Percentiles rank a stretch among this genome's conserved stretches.
Evolutionary conservation across 176 grass and related monocot genomes (phyloP).

Genomic region (Triticum dicoccoides): DNA sequence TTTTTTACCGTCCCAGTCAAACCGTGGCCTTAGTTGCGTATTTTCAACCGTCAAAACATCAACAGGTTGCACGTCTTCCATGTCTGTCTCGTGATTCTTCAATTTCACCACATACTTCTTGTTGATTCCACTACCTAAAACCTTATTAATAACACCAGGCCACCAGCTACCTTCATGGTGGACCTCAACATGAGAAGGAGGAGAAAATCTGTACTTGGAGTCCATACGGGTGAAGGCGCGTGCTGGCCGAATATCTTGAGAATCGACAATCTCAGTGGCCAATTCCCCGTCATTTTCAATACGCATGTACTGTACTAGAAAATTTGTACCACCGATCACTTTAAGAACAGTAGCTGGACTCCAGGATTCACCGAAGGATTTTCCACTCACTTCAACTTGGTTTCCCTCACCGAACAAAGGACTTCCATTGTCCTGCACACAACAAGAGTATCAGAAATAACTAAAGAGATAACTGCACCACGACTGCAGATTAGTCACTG

Average conservation of each 20-base stretch:
- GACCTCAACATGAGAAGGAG: slow-evolving; percentile 26
- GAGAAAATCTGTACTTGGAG: slow-evolving; percentile 35
- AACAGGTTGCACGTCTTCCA: neutral
- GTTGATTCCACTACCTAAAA: neutral
- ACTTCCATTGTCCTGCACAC: neutral
- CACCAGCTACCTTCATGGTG: slow-evolving; percentile 34
- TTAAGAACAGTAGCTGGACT: slow-evolving; percentile 42
- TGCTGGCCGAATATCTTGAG: slow-evolving; percentile 36
- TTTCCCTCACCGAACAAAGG: slow-evolving; percentile 18
- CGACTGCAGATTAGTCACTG: too few species aligned
- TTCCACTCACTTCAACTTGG: slow-evolving; percentile 40
- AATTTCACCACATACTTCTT: slow-evolving; percentile 34
- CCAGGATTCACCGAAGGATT: slow-evolving; percentile 24
- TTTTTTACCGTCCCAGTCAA: slow-evolving; percentile 27
- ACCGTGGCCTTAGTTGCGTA: slow-evolving; percentile 21
- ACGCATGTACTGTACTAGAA: slow-evolving; percentile 35
- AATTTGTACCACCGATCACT: slow-evolving; percentile 24
- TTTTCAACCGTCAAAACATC: slow-evolving; percentile 31
- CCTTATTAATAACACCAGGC: slow-evolving; percentile 29
- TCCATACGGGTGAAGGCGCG: neutral
- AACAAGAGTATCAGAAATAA: too few species aligned
- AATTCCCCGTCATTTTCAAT: neutral
- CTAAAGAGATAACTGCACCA: too few species aligned
- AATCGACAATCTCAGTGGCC: slow-evolving; percentile 32
- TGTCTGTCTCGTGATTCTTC: neutral